Conservation (phyloP, 169 alveolate genomes). For the Plasmodium berghei region DNA sequence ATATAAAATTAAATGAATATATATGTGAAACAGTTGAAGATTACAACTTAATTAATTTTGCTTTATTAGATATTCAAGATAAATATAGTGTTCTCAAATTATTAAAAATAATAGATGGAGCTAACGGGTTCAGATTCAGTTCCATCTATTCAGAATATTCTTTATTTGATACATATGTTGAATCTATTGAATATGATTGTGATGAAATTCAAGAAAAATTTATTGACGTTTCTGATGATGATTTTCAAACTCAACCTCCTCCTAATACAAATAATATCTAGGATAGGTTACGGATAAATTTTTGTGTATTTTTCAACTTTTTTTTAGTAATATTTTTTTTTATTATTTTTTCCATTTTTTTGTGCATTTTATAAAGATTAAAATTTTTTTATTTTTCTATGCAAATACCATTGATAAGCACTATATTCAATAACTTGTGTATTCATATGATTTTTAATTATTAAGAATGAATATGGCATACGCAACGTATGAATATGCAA, state of each 20-base stretch:
- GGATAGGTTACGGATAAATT: no score
- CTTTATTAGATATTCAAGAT: conserved; percentile 90
- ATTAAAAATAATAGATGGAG: conserved; percentile 85
- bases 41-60: conserved; percentile 82
- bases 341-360: no score
- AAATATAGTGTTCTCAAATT: conserved; percentile 85
- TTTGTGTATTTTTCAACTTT: no score
- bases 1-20: conserved; percentile 77
- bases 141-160: conserved; percentile 47
- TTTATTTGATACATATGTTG: conserved; percentile 78
- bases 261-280: no score
- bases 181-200: conserved; percentile 79
- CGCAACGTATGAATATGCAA: no score
- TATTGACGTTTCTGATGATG: conserved; percentile 78
- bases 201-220: conserved; percentile 77
- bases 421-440: no score
- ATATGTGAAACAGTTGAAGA: conserved; percentile 85
- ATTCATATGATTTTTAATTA: no score
- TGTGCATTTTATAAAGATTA: no score
- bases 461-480: no score
- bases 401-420: no score
- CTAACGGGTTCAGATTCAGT: conserved; percentile 88
- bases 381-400: no score
- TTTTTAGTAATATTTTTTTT: no score
- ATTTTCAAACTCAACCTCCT: not conserved